Evolutionary conservation across 352 stramenopile species (phyloP), one percentile per base, ranked within the genome.

Genomic region (Globisporangium camurandrum): DNA sequence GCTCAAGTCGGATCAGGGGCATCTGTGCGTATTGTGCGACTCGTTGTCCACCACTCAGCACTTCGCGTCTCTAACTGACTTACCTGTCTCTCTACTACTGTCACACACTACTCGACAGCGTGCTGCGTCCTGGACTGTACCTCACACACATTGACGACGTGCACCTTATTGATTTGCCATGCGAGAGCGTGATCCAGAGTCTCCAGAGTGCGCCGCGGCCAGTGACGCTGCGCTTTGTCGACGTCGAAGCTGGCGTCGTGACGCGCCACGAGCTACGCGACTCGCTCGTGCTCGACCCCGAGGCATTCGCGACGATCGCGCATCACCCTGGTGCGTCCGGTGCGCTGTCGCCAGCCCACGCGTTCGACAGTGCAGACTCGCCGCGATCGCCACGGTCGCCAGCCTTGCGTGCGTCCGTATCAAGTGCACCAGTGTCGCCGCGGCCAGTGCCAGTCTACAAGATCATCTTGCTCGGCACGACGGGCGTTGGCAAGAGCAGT

Each of bases 401-500:
- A n/a, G n/a, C n/a, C n/a, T n/a, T n/a, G n/a, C n/a, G n/a, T n/a
- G n/a, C n/a, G n/a, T 54, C 31, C 36, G 46, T 19, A 31, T 6
- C 17, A 27, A 14, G 4, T 27, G 44, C 45, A 12, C 19, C 53
- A n/a, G 37, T 22, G 24, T 49, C 45, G 11, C 28, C 45, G 39
- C 28, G 31, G 41, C 12, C 16, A 17, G 24, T 7, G 7, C 57
- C 63, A 27, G 52, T 74, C 36, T 88, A 88, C 71, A 91, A 88
- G 54, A 80, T 89, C 56, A 89, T 89, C 26, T 49, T 92, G 8
- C 52, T 92, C 10, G 77, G 77, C n/a, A 87, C 80, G 19, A 81
- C 73, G 22, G 77, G 80, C 22, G 80, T 92, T 0, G 80, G 77
- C 6, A 92, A 92, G 58, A 88, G 73, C 64, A 92, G 80, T 27